phyloP scores from a whole-genome alignment of 2,329 filamentous ascomycete species.

The Sporothrix humicola region DNA sequence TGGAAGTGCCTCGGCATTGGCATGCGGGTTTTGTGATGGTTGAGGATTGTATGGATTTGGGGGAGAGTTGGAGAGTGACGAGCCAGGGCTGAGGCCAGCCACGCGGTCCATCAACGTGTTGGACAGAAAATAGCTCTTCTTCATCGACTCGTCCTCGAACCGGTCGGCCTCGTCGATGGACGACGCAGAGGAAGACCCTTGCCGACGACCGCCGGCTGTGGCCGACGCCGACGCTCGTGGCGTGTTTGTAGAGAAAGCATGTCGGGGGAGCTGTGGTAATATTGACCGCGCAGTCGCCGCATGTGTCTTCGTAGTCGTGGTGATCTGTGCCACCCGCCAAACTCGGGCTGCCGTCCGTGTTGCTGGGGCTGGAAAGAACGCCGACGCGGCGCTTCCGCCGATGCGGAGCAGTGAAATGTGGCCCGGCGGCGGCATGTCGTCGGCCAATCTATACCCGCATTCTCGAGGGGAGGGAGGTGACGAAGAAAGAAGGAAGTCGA shows the following conservation, averaged over 20 bases:
- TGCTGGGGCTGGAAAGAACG: too few relatives aligned
- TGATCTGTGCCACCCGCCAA: too few relatives aligned
- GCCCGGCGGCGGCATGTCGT: slow-evolving; percentile 45
- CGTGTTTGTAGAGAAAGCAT: slow-evolving; percentile 29
- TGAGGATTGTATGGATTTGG: background rate
- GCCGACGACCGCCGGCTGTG: slow-evolving; percentile 19
- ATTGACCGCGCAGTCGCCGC: background rate
- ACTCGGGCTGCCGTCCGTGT: too few relatives aligned
- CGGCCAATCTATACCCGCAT: slow-evolving; percentile 9
- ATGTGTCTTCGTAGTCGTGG: background rate
- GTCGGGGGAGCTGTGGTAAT: background rate
- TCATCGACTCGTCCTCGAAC: slow-evolving; percentile 39
- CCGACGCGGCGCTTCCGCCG: slow-evolving; percentile 20
- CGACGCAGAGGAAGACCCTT: background rate
- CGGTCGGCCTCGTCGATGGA: background rate
- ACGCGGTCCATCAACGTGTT: slow-evolving; percentile 44
- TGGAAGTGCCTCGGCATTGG: slow-evolving; percentile 30
- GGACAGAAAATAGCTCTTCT: slow-evolving; percentile 46
- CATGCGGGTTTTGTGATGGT: background rate
- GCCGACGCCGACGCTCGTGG: slow-evolving; percentile 33
- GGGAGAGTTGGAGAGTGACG: slow-evolving; percentile 10
- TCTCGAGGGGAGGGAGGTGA: background rate
- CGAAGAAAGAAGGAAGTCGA: background rate
- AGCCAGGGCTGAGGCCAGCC: slow-evolving; percentile 33
- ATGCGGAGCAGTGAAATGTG: slow-evolving; percentile 46